A percentile compares a stretch with the other conserved stretches of the same genome.
These are phyloP conservation scores for Alternaria tenuissima DNA, from an alignment of 2,329 filamentous ascomycete species.

Conservation along the genomic window DNA sequence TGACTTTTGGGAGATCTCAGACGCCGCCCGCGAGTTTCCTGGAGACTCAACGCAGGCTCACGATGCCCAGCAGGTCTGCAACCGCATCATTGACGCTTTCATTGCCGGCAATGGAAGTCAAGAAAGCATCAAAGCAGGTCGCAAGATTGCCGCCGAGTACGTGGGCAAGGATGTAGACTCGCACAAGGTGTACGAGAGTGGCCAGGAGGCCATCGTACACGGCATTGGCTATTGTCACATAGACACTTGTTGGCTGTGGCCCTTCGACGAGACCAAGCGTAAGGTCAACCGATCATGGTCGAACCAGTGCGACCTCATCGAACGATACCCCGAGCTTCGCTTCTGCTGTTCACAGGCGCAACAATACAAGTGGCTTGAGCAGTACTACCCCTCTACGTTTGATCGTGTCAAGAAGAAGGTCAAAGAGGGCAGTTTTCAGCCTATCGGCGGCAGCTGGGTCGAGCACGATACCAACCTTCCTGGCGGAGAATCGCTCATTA, in stretches of 20 bases:
- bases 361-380: constrained; percentile 97
- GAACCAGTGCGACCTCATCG: constrained; percentile 94
- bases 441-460: constrained; percentile 97
- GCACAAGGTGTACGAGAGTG: constrained; percentile 80
- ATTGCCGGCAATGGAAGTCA: constrained; percentile 76
- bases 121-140: constrained; percentile 78
- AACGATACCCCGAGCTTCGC: constrained; percentile 90
- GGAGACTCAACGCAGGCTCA: constrained; percentile 88
- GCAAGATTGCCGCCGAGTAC: constrained; percentile 84
- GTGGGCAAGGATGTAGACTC: constrained; percentile 80
- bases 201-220: constrained; percentile 78
- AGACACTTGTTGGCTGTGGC: constrained; percentile 98
- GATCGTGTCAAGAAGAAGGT: constrained; percentile 92
- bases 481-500: constrained; percentile 89
- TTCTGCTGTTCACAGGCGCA: constrained; percentile 95
- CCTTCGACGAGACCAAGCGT: constrained; percentile 95
- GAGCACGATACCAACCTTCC: constrained; percentile 99
- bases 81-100: constrained; percentile 89
- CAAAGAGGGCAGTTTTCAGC: constrained; percentile 88
- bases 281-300: constrained; percentile 97
- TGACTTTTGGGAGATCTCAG: constrained; percentile 94
- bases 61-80: constrained; percentile 81
- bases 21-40: constrained; percentile 91
- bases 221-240: constrained; percentile 98
- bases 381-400: constrained; percentile 86